Evolutionary conservation across 75 land plant species (phyloP).

Genomic region (Adiantum capillusveneris): DNA sequence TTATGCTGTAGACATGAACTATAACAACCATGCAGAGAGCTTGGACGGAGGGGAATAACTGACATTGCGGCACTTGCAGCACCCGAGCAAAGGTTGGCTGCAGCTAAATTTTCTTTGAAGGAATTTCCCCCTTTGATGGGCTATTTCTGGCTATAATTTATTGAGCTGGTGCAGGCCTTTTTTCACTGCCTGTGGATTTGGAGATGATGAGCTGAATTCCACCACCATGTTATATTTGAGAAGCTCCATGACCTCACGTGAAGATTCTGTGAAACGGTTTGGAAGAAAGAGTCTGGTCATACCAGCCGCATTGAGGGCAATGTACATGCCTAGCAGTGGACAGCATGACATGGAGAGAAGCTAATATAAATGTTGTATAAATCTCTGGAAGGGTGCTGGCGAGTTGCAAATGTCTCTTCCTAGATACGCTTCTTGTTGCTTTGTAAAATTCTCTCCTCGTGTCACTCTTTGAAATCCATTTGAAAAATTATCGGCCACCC

Average conservation of each 20-base stretch:
- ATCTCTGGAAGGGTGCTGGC: no score
- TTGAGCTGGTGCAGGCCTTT: conserved; percentile 31
- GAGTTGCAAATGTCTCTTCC: no score
- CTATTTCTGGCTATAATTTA: background rate
- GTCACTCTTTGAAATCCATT: no score
- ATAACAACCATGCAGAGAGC: conserved; percentile 33
- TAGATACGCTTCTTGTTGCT: no score
- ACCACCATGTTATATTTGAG: conserved; percentile 74
- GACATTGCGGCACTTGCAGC: conserved; percentile 70
- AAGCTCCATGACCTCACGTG: background rate
- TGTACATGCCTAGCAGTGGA: no score
- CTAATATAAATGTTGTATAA: no score
- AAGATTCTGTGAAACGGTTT: background rate
- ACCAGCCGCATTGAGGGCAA: background rate
- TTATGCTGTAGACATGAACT: background rate
- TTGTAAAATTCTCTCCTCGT: no score
- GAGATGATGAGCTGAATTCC: conserved; percentile 50
- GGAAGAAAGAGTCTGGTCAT: background rate
- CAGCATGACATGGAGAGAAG: no score
- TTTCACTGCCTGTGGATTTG: conserved; percentile 65
- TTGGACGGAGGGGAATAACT: conserved; percentile 53
- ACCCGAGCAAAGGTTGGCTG: conserved; percentile 54
- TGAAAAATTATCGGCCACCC: no score
- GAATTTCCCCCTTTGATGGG: background rate
- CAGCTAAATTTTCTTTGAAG: no score